phyloP scores from a whole-genome alignment of 495 filamentous ascomycete genomes.

The Lasiosphaeria ovina region DNA sequence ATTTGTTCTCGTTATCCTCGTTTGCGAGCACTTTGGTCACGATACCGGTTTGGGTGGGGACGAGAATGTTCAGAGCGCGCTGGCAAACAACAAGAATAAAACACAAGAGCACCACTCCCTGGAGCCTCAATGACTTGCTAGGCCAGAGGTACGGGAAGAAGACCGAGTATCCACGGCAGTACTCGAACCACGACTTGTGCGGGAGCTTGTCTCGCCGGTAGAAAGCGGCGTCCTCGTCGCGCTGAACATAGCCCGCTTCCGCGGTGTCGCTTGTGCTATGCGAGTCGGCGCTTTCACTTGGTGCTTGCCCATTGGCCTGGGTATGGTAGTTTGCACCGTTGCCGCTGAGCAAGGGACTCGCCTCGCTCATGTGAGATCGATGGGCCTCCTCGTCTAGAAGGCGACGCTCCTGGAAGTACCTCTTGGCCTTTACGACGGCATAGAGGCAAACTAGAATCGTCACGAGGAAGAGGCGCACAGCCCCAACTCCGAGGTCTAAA shows the following conservation, averaged over 20 bases:
- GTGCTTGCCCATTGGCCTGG: conserved; percentile 28
- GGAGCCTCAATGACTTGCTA: conserved; percentile 65
- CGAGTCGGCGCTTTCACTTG: conserved; percentile 26
- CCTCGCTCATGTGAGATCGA: conserved; percentile 42
- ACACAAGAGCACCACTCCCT: conserved; percentile 75
- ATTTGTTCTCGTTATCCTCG: conserved; percentile 9
- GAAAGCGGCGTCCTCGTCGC: conserved; percentile 50
- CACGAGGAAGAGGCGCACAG: conserved; percentile 41
- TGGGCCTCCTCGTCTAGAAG: conserved; percentile 46
- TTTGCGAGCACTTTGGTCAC: conserved; percentile 66
- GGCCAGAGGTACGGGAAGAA: conserved; percentile 97
- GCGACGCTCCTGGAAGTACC: conserved; percentile 31
- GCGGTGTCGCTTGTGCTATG: conserved; percentile 26
- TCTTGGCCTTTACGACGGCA: conserved; percentile 27
- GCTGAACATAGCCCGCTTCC: conserved; percentile 31
- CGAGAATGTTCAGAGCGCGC: conserved; percentile 74
- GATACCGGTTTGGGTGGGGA: conserved; percentile 70
- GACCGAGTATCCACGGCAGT: conserved; percentile 78
- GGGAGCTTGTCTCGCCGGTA: conserved; percentile 50
- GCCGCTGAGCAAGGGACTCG: conserved; percentile 48
- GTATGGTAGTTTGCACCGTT: conserved; percentile 32
- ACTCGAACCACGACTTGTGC: conserved; percentile 59
- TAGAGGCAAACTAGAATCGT: conserved; percentile 43
- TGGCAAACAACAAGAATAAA: conserved; percentile 73
- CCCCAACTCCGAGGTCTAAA: conserved; percentile 48